Evolutionary conservation across 345 rosid species (phyloP).

Genomic region (Pugionium cornutum): DNA sequence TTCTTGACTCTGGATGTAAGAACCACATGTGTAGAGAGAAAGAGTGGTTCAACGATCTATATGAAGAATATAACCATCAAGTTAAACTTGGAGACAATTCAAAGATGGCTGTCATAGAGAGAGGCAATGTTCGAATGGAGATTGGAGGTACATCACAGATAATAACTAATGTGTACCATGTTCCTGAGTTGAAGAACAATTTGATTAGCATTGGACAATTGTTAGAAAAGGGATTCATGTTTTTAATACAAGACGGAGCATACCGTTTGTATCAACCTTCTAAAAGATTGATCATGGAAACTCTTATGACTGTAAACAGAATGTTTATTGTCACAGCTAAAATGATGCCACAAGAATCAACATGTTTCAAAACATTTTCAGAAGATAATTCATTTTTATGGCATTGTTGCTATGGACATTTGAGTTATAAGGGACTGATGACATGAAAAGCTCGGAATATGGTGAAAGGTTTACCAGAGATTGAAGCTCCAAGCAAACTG

Average conservation of each 20-base stretch:
- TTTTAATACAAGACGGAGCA: neutral
- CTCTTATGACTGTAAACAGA: neutral
- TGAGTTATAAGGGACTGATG: slow-evolving; percentile 16
- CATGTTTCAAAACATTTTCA: neutral
- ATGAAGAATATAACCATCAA: neutral
- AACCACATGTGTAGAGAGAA: slow-evolving; percentile 17
- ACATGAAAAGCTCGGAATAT: neutral
- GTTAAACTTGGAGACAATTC: slow-evolving; percentile 1
- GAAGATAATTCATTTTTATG: neutral
- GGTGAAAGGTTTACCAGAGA: slow-evolving; percentile 19
- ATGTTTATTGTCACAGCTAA: slow-evolving; percentile 1
- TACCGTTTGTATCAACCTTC: neutral
- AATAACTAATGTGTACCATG: slow-evolving; percentile 8
- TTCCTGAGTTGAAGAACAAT: slow-evolving; percentile 7
- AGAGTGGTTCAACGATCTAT: neutral
- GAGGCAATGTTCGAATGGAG: neutral
- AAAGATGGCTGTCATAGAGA: slow-evolving; percentile 8
- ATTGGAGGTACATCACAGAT: neutral
- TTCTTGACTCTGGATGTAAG: neutral
- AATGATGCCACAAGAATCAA: neutral
- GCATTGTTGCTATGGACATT: slow-evolving; percentile 16
- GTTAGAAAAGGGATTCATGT: neutral
- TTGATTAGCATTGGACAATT: slow-evolving; percentile 5
- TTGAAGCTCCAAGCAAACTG: neutral
- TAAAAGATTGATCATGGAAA: slow-evolving; percentile 8